Evolutionary conservation across 2,329 filamentous ascomycete species (phyloP).

Genomic region (Fusarium decemcellulare): DNA sequence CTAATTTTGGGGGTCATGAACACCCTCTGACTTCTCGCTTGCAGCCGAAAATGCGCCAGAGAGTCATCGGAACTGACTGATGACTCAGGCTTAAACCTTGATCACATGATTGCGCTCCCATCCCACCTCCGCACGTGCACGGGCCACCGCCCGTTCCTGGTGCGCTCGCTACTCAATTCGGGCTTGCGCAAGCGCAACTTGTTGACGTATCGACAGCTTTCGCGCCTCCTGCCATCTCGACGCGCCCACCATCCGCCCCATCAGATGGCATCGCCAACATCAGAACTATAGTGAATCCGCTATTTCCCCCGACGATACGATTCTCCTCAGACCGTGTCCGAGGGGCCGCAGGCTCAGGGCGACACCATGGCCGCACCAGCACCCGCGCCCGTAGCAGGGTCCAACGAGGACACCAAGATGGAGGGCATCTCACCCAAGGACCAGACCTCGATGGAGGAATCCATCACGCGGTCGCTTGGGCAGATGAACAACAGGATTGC

Average conservation of each 20-base stretch:
- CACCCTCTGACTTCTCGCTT: too few relatives aligned
- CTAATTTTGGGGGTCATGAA: neutral
- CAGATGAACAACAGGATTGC: slow-evolving; percentile 51
- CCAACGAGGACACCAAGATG: slow-evolving; percentile 42
- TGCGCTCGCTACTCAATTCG: slow-evolving; percentile 10
- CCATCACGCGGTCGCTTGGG: slow-evolving; percentile 43
- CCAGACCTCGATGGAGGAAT: slow-evolving; percentile 45
- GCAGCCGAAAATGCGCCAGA: too few relatives aligned
- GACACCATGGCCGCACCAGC: slow-evolving; percentile 40
- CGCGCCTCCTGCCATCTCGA: slow-evolving; percentile 23
- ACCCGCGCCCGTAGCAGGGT: slow-evolving; percentile 36
- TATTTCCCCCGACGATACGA: neutral
- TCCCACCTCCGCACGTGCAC: slow-evolving; percentile 23
- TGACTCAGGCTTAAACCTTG: slow-evolving; percentile 20
- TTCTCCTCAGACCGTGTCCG: neutral
- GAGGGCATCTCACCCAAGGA: slow-evolving; percentile 48
- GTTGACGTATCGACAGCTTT: slow-evolving; percentile 32
- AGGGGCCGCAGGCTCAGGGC: slow-evolving; percentile 5
- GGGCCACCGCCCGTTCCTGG: slow-evolving; percentile 33
- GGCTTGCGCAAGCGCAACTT: slow-evolving; percentile 27
- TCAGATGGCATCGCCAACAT: slow-evolving; percentile 38
- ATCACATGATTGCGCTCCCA: slow-evolving; percentile 28
- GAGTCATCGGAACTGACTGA: neutral
- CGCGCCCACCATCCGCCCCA: slow-evolving; percentile 26
- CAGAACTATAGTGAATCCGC: slow-evolving; percentile 7